Evolutionary conservation across 768 basidiomycete genomes (phyloP).

Genomic region (Boletus tomentosulus): DNA sequence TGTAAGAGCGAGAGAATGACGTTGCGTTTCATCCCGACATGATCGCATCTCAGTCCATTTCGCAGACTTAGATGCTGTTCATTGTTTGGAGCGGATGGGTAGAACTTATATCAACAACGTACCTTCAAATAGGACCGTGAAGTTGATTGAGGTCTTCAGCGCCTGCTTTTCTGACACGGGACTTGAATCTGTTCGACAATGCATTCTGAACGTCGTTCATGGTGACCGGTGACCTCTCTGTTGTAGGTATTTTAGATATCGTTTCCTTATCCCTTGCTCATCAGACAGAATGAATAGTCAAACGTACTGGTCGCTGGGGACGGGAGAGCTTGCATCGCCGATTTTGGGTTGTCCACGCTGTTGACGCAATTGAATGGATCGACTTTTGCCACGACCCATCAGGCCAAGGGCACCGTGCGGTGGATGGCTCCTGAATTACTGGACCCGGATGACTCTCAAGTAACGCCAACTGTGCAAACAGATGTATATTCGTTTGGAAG

Average conservation of each 20-base stretch:
- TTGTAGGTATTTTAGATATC: background rate
- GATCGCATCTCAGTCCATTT: no score
- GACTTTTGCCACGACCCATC: background rate
- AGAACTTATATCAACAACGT: no score
- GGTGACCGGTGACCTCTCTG: background rate
- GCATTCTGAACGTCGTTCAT: background rate
- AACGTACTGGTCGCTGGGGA: background rate
- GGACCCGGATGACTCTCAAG: background rate
- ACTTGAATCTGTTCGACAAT: background rate
- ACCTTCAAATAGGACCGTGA: no score
- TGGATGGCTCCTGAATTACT: background rate
- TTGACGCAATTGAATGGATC: background rate
- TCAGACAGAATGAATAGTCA: background rate
- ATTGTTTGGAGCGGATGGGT: no score
- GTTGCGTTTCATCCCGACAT: no score
- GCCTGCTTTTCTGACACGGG: background rate
- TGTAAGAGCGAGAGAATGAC: no score
- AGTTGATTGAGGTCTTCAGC: no score
- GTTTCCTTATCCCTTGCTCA: background rate
- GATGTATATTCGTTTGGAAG: constrained; percentile 9
- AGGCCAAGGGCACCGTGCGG: background rate
- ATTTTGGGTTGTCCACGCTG: constrained; percentile 7
- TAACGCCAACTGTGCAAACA: background rate
- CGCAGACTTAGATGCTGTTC: no score
- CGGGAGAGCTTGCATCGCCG: background rate